Evolutionary conservation across 495 filamentous ascomycete genomes (phyloP), one percentile per base, ranked within the genome.

Genomic region (Friedmanniomyces endolithicus): DNA sequence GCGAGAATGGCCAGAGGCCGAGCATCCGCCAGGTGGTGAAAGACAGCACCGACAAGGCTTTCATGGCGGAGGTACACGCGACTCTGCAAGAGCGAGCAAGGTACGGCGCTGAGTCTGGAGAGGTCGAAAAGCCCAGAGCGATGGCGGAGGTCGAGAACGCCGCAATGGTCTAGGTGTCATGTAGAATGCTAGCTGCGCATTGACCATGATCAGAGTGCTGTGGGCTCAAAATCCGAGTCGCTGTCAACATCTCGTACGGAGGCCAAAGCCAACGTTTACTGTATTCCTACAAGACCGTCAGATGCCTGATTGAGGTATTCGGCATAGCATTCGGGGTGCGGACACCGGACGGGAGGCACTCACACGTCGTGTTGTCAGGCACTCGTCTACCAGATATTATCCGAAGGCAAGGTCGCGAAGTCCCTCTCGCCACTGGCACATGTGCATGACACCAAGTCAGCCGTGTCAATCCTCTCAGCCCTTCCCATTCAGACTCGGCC

Each of bases 401-500:
- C 27, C 27, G 9, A 9, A 3, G 4, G 4, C 27, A 31, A 4
- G 27, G 27, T 31, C 27, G 3, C 3, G 9, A 31, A 31, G 27
- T 31, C 4, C 3, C 3, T 31, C 9, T 31, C 37, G 17, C 17
- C 37, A 41, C 37, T 14, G 37, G 16, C 6, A 41, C 37, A n/a
- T n/a, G n/a, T 14, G 14, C 6, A n/a, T 19, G 17, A 41, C 37
- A 19, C 14, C 37, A 41, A 41, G 37, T 19, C 17, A 41, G 12
- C 3, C 37, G 17, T n/a, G 6, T n/a, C 37, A 41, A 6, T 19
- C 37, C 37, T 14, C 37, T 50, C 47, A 50, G 16, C 47, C 47
- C 47, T 34, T 52, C 50, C 43, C 52, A 48, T 31, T 43, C 50
- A 63, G 40, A 45, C 57, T 68, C 29, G 76, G 76, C 16, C 81